A percentile compares a stretch with the other conserved stretches of the same genome.
phyloP scores from a whole-genome alignment of 129 eudicot species.

The Chrysanthemum lavandulifolium region DNA sequence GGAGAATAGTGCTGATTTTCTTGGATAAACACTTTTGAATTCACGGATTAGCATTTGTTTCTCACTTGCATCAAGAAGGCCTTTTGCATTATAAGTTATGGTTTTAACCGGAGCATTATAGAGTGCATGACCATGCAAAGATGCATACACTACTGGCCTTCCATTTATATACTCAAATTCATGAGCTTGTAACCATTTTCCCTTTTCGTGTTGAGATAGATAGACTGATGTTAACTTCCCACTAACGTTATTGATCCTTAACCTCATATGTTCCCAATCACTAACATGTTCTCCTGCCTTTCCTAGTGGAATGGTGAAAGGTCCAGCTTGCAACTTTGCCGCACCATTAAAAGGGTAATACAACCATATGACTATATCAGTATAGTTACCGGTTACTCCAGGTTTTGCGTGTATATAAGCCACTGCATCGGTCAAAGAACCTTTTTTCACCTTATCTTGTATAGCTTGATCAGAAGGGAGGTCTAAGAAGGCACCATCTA shows the following conservation, averaged over 20 bases:
- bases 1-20: not conserved
- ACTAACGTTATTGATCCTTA: conserved; percentile 37
- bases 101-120: not conserved
- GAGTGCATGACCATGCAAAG: conserved; percentile 10
- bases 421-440: too few species aligned
- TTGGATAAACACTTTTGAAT: conserved; percentile 1
- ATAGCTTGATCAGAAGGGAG: too few species aligned
- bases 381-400: too few species aligned
- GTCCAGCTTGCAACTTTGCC: too few species aligned
- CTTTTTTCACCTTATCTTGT: too few species aligned
- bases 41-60: not conserved
- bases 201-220: conserved; percentile 36
- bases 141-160: conserved; percentile 37
- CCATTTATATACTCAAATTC: conserved; percentile 24
- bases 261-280: conserved; percentile 11
- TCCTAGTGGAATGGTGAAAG: too few species aligned
- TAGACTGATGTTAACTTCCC: conserved; percentile 32
- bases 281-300: too few species aligned
- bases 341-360: too few species aligned
- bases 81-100: not conserved
- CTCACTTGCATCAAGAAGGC: not conserved
- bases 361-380: too few species aligned
- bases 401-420: too few species aligned
- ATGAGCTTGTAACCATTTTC: conserved; percentile 29
- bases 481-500: too few species aligned